Evolutionary conservation across 2,329 filamentous ascomycete genomes (phyloP).

Genomic region (Penicillium sp.): DNA sequence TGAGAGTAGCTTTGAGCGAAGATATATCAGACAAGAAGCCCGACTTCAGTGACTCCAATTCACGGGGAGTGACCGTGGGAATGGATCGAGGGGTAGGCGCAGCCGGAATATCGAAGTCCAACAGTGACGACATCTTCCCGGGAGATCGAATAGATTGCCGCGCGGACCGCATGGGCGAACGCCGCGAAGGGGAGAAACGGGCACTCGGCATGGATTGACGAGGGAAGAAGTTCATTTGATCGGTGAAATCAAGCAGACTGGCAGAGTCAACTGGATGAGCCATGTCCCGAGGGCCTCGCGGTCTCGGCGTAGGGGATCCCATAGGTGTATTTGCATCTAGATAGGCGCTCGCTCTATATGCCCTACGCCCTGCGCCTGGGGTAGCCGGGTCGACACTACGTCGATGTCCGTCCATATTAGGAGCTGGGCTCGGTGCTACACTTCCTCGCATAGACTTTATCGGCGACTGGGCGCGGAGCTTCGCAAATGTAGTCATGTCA

Average conservation of each 20-base stretch:
- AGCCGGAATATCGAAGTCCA: slow-evolving; percentile 92
- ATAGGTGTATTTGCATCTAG: slow-evolving; percentile 36
- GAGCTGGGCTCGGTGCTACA: slow-evolving; percentile 44
- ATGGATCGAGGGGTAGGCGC: slow-evolving; percentile 88
- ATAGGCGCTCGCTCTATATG: slow-evolving; percentile 25
- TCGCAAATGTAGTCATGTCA: slow-evolving; percentile 79
- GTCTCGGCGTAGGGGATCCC: slow-evolving; percentile 50
- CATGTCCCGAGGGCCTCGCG: slow-evolving; percentile 45
- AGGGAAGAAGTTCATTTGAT: slow-evolving; percentile 63
- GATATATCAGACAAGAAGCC: slow-evolving; percentile 89
- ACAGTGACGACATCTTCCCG: slow-evolving; percentile 61
- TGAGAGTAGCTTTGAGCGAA: slow-evolving; percentile 85
- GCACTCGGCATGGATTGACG: slow-evolving; percentile 45
- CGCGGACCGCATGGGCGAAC: slow-evolving; percentile 46
- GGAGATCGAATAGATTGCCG: slow-evolving; percentile 38
- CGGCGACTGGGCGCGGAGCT: slow-evolving; percentile 63
- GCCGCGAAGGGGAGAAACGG: slow-evolving; percentile 40
- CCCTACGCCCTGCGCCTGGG: slow-evolving; percentile 49
- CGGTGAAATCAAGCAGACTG: slow-evolving; percentile 85
- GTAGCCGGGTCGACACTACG: slow-evolving; percentile 36
- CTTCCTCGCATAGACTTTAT: slow-evolving; percentile 46
- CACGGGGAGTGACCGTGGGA: slow-evolving; percentile 84
- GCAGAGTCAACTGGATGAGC: slow-evolving; percentile 59
- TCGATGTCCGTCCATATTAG: slow-evolving; percentile 13
- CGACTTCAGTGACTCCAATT: slow-evolving; percentile 90